These are phyloP conservation scores for Alloteropsis semialata DNA, from an alignment of 176 grass and related monocot genomes.

Conservation along the genomic window DNA sequence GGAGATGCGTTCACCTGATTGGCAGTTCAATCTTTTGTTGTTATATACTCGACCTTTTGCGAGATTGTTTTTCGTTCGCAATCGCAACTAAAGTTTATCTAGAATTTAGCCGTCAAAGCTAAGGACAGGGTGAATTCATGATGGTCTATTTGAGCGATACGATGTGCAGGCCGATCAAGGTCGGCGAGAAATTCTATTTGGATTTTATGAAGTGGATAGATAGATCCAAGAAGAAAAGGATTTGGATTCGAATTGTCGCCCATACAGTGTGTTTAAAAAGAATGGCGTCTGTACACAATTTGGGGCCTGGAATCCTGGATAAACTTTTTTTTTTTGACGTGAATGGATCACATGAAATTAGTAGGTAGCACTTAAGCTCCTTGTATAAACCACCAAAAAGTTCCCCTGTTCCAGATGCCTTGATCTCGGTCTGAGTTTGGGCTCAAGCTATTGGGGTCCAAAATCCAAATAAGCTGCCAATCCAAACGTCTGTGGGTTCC, in stretches of 20 bases:
- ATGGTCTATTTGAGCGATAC: background rate
- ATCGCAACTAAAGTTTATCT: background rate
- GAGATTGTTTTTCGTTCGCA: background rate
- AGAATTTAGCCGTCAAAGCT: background rate
- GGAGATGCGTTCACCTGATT: background rate
- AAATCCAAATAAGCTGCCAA: background rate
- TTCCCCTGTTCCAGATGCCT: background rate
- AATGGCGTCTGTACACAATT: background rate
- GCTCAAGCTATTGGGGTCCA: background rate
- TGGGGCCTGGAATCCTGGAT: background rate
- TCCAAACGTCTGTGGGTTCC: background rate
- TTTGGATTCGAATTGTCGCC: background rate
- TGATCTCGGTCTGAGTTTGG: background rate
- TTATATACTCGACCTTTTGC: background rate
- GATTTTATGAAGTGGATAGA: slow-evolving; percentile 24
- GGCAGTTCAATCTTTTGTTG: no score
- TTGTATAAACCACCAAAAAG: background rate
- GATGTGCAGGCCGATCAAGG: background rate
- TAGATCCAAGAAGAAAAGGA: background rate
- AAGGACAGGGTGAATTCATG: background rate
- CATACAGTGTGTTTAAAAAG: background rate
- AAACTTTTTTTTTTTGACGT: background rate
- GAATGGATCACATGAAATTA: background rate
- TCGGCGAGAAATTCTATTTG: background rate
- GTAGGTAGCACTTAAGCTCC: background rate